Base-by-base conservation (phyloP, 2,329 filamentous ascomycete species). In the Pseudogymnoascus sp. region DNA sequence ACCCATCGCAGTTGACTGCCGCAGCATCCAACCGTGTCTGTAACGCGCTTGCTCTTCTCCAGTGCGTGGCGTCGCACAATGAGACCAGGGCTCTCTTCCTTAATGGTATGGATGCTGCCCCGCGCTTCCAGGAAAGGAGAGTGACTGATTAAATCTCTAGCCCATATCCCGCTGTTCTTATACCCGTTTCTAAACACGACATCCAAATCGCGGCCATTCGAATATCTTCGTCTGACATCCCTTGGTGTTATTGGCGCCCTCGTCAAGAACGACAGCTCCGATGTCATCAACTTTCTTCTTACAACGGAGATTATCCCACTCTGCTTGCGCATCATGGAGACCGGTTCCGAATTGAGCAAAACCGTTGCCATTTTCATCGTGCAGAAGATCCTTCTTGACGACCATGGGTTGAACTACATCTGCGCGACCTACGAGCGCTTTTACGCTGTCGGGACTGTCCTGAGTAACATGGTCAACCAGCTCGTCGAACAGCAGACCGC, bases 351-450 rank as follows among this genome's bases (percentile, higher is more conserved):
- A 77, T 83, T 99, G 65, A 97, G 92, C 81, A 99, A 99, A 81
- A 99, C 95, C 0, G 95, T 99, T 13, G 95, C 95, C 64, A 99
- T 99, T 71, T 99, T 99, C 80, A 99, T 99, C 71, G 95, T 99
- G 17, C 95, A 99, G 78, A 99, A 99, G 82, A 99, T 99, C 26
- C 79, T 99, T 62, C 84, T 99, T 2, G 95, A 99, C 73, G 95
- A 99, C 72, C 93, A 96, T 71, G 95, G 95, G 3, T 83, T 99
- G 67, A 95, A 95, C 72, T 99, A 99, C 77, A 99, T 99, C 65
- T 99, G 95, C 78, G 93, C 96, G 68, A 99, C 95, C 0, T 99
- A 99, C 72, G 95, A 99, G 80, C 86, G 95, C 19, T 99, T 99
- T 78, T 99, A 97, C 71, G 95, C 95, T 7, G 95, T 99, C 4